Evolutionary conservation across 2,329 filamentous ascomycete genomes (phyloP), one percentile per base, ranked within the genome.

Genomic region (Penicillium vulpinum): DNA sequence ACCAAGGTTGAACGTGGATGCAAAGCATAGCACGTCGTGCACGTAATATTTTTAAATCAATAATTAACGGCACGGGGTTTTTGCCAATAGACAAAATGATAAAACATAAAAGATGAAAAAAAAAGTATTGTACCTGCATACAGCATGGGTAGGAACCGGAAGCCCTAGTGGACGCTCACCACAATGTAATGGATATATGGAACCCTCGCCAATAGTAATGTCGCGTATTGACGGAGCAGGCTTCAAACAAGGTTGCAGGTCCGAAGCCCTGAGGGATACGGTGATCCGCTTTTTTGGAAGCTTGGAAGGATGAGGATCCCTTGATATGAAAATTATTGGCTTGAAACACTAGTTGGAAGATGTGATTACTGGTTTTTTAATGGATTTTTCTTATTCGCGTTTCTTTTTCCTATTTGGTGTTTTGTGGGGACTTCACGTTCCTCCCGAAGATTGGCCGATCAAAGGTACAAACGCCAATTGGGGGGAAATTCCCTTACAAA

Each of bases 391-490:
- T 22, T 15, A 5, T 21, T 21, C 13, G 11, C 29, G 29, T 31
- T 16, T n/a, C 28, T 36, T 59, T 45, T 47, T 40, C 16, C 18
- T 16, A 4, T 51, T 45, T 29, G n/a, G 44, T 10, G 47, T 47
- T 51, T 45, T 39, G 54, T 56, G 54, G 54, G n/a, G 54, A 29
- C 13, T 26, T n/a, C 15, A 21, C 33, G 26, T 24, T 28, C 18
- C 21, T 43, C 22, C 58, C 60, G 58, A 61, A 31, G 52, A 61
- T 64, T 63, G 52, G 35, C 57, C 57, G 59, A 62, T 63, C 28
- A 50, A 18, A 50, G n/a, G 29, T 45, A 22, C 41, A 49, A 44
- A 51, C 50, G 56, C 48, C 13, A 16, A 50, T 28, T 33, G 15
- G 31, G 15, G 28, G 11, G 26, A 29, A 36, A 33, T 21, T 21